Evolutionary conservation across 2,329 filamentous ascomycete species (phyloP).

Genomic region (Hymenoscyphus linearis): DNA sequence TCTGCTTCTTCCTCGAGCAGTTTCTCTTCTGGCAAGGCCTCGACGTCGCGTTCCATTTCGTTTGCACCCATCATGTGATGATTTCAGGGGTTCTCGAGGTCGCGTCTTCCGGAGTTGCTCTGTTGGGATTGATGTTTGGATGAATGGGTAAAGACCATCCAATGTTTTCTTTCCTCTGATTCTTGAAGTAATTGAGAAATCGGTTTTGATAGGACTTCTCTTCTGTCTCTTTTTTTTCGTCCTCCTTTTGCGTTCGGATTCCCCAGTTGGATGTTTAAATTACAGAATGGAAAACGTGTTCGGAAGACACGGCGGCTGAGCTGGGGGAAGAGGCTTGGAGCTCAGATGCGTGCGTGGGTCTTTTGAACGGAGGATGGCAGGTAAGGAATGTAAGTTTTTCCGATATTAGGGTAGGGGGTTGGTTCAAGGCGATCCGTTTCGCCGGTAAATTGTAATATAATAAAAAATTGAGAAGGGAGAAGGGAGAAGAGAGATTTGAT

Average conservation of each 20-base stretch:
- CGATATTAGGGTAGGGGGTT: no score
- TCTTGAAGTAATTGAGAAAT: neutral
- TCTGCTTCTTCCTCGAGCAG: constrained; percentile 7
- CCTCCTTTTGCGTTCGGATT: neutral
- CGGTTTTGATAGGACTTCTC: neutral
- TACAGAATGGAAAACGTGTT: constrained; percentile 4
- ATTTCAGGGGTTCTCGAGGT: constrained; percentile 2
- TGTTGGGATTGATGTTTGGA: neutral
- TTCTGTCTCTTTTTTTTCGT: neutral
- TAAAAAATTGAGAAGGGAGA: neutral
- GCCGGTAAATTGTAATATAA: no score
- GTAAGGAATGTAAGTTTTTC: neutral
- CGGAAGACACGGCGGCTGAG: constrained; percentile 8
- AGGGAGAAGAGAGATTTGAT: neutral
- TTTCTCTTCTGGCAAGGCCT: constrained; percentile 15
- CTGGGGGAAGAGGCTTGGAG: neutral
- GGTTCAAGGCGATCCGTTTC: neutral
- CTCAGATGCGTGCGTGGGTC: neutral
- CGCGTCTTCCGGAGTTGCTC: neutral
- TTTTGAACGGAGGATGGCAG: neutral
- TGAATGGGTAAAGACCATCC: neutral
- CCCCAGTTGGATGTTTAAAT: neutral
- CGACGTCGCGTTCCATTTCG: constrained; percentile 17
- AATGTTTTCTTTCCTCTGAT: neutral
- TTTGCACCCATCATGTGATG: constrained; percentile 14